Conservation (phyloP, 257 asterid genomes). For the Fraxinus quadrangulata region DNA sequence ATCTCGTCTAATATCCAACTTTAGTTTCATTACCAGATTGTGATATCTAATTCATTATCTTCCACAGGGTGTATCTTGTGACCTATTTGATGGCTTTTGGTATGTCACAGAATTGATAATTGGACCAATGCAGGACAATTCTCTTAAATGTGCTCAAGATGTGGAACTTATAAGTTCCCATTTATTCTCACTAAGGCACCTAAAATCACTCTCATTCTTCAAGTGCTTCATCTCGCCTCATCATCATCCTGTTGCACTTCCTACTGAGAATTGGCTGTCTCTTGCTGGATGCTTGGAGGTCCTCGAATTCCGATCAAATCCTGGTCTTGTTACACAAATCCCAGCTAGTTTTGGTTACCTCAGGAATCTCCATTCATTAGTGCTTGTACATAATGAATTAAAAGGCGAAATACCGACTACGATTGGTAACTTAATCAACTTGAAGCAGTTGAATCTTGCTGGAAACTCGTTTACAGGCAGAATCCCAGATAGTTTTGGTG, state of each 20-base stretch:
- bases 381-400: slow-evolving; percentile 63
- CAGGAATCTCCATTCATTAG: slow-evolving; percentile 69
- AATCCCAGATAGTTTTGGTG: slow-evolving; percentile 63
- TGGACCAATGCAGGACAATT: slow-evolving; percentile 86
- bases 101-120: slow-evolving; percentile 72
- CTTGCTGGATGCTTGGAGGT: slow-evolving; percentile 53
- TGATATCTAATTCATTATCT: background rate
- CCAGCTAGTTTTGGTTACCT: slow-evolving; percentile 62
- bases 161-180: slow-evolving; percentile 47
- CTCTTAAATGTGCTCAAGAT: slow-evolving; percentile 63
- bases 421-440: slow-evolving; percentile 50
- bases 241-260: slow-evolving; percentile 44
- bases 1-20: background rate
- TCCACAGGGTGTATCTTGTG: slow-evolving; percentile 91
- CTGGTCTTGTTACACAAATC: slow-evolving; percentile 62
- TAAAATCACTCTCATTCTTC: slow-evolving; percentile 72
- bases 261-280: slow-evolving; percentile 55
- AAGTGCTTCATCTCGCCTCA: slow-evolving; percentile 53
- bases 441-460: slow-evolving; percentile 61
- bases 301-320: slow-evolving; percentile 69
- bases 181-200: slow-evolving; percentile 58
- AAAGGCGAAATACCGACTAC: slow-evolving; percentile 56
- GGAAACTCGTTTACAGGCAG: slow-evolving; percentile 50
- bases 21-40: background rate
- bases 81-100: slow-evolving; percentile 81